A percentile compares a stretch with the other conserved stretches of the same genome.
phyloP scores from a whole-genome alignment of 768 basidiomycete genomes.

The Baorangia bicolor region DNA sequence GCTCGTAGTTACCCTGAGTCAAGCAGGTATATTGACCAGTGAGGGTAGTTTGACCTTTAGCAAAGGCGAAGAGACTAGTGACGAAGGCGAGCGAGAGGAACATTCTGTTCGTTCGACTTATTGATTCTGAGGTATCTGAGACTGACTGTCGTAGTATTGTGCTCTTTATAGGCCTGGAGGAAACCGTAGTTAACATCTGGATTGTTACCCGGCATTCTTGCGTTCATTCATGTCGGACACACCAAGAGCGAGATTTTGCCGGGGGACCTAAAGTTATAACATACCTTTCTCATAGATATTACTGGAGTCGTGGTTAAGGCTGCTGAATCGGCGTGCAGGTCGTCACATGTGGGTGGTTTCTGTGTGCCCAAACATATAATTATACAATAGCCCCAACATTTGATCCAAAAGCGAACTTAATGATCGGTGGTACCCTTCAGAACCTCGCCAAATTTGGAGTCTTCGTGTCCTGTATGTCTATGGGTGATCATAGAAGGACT shows the following conservation, averaged over 20 bases:
- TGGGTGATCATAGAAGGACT: neutral
- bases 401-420: neutral
- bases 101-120: slow-evolving; percentile 6
- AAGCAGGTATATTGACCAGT: slow-evolving; percentile 45
- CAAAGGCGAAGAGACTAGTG: slow-evolving; percentile 7
- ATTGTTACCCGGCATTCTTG: neutral
- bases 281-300: slow-evolving; percentile 4
- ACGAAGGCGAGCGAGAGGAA: slow-evolving; percentile 12
- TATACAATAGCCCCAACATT: neutral
- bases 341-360: slow-evolving; percentile 1
- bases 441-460: neutral
- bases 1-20: slow-evolving; percentile 46
- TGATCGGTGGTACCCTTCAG: neutral
- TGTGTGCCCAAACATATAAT: neutral
- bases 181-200: neutral
- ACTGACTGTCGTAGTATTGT: neutral
- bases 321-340: neutral
- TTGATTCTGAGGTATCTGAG: neutral
- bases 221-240: neutral
- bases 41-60: slow-evolving; percentile 23
- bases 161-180: slow-evolving; percentile 6
- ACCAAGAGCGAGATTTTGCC: neutral
- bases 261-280: neutral
- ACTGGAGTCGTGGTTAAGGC: neutral
- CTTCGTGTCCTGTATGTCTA: neutral